phyloP scores from a whole-genome alignment of 495 filamentous ascomycete genomes.

The Rhizodiscina lignyota region DNA sequence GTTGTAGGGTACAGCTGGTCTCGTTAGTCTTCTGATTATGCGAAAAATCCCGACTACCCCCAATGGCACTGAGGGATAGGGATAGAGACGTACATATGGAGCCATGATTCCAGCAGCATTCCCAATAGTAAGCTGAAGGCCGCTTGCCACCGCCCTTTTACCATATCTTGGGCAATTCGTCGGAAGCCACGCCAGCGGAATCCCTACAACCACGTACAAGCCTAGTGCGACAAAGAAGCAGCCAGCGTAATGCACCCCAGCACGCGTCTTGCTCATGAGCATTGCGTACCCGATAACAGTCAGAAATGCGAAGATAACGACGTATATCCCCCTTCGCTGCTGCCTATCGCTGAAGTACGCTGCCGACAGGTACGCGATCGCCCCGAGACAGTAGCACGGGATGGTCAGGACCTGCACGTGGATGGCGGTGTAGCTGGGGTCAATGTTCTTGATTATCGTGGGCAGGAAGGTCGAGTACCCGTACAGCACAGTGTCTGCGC shows the following conservation, averaged over 20 bases:
- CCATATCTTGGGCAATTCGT: constrained; percentile 48
- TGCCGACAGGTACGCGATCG: constrained; percentile 42
- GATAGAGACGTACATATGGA: constrained; percentile 36
- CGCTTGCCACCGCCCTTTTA: constrained; percentile 53
- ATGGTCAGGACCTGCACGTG: constrained; percentile 63
- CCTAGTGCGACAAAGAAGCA: constrained; percentile 57
- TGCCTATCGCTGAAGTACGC: constrained; percentile 44
- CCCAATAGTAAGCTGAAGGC: constrained; percentile 52
- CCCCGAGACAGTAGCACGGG: constrained; percentile 56
- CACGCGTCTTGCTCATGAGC: constrained; percentile 37
- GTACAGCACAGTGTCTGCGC: constrained; percentile 58
- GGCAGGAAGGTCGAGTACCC: constrained; percentile 63
- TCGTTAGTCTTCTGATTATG: constrained; percentile 3
- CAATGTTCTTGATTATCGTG: constrained; percentile 57
- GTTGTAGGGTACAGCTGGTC: constrained; percentile 19
- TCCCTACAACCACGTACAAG: constrained; percentile 50
- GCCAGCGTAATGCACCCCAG: constrained; percentile 52
- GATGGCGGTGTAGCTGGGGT: constrained; percentile 36
- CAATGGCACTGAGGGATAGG: neutral
- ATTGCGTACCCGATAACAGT: constrained; percentile 54
- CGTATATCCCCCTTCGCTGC: constrained; percentile 44
- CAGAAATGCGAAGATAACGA: constrained; percentile 36
- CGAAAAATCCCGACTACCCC: constrained; percentile 6
- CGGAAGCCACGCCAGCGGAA: constrained; percentile 53
- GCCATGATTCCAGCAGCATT: constrained; percentile 55